Percentiles rank a stretch among this genome's conserved stretches.
Evolutionary conservation across 805 yeast species (phyloP).

Genomic region (Kodamaea fukazawae): DNA sequence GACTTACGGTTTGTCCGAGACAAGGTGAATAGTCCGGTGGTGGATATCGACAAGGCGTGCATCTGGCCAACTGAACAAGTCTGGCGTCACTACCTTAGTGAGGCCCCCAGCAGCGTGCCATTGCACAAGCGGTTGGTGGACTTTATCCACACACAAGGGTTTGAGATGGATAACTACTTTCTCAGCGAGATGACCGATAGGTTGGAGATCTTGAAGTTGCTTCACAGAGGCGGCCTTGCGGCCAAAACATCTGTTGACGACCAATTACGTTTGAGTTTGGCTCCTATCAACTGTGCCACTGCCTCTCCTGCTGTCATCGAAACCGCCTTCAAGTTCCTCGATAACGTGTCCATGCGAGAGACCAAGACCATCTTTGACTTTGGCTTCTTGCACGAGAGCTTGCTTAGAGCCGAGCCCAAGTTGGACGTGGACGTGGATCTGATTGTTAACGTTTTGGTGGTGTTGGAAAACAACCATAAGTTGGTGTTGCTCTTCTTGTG

Average conservation of each 20-base stretch:
- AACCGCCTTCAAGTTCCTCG: constrained; percentile 47
- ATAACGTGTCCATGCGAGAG: constrained; percentile 52
- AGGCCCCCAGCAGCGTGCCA: constrained; percentile 51
- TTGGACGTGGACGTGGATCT: constrained; percentile 17
- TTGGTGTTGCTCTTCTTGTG: constrained; percentile 70
- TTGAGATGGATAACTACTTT: constrained; percentile 25
- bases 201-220: constrained; percentile 40
- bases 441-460: constrained; percentile 21
- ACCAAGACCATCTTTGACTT: constrained; percentile 59
- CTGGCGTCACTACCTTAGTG: constrained; percentile 64
- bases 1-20: constrained; percentile 46
- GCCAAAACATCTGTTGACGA: constrained; percentile 47
- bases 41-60: constrained; percentile 56
- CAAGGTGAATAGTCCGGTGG: constrained; percentile 51
- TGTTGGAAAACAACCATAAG: constrained; percentile 66
- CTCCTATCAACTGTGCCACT: constrained; percentile 48
- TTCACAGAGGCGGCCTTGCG: constrained; percentile 34
- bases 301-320: constrained; percentile 37
- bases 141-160: constrained; percentile 41
- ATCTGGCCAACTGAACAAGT: constrained; percentile 78
- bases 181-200: constrained; percentile 40
- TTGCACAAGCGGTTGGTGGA: constrained; percentile 46
- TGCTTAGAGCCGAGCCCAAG: constrained; percentile 22
- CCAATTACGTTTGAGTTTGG: constrained; percentile 54
- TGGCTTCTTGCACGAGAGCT: constrained; percentile 26